Conservation (phyloP, 345 rosid species). For the Euphorbia peplus region DNA sequence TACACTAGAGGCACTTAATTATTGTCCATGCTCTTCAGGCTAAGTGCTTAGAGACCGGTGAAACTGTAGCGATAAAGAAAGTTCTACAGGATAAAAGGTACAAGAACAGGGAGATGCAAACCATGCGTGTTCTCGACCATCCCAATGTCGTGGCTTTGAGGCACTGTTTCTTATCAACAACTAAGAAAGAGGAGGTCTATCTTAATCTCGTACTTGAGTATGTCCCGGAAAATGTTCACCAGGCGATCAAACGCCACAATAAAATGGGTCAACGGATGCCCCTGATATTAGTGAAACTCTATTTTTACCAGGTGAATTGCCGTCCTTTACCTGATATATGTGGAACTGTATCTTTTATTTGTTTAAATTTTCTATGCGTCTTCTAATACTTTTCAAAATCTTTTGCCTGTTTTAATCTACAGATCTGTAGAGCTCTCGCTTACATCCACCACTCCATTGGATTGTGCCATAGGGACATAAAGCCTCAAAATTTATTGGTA, state of each 20-base stretch:
- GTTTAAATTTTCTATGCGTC: background rate
- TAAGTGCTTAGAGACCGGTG: constrained; percentile 94
- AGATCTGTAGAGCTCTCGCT: constrained; percentile 90
- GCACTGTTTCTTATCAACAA: constrained; percentile 95
- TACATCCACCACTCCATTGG: constrained; percentile 82
- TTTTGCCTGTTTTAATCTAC: constrained; percentile 20
- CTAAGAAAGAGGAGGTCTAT: constrained; percentile 85
- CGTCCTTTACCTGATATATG: background rate
- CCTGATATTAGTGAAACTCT: constrained; percentile 80
- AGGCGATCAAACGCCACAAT: constrained; percentile 82
- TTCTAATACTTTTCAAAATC: background rate
- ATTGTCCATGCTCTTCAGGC: constrained; percentile 47
- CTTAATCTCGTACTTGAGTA: constrained; percentile 92
- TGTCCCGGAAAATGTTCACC: constrained; percentile 90
- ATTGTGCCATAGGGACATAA: constrained; percentile 97
- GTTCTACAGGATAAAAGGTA: constrained; percentile 94
- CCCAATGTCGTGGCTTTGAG: constrained; percentile 85
- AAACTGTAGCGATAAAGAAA: constrained; percentile 86
- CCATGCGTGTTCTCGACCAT: constrained; percentile 95
- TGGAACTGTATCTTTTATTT: background rate
- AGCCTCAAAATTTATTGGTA: constrained; percentile 98
- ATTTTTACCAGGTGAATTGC: constrained; percentile 68
- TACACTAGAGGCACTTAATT: background rate
- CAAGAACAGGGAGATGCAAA: constrained; percentile 96
- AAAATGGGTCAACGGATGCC: constrained; percentile 89